Evolutionary conservation across 108 stramenopile genomes (phyloP).

Genomic region (Nitzschia palea): DNA sequence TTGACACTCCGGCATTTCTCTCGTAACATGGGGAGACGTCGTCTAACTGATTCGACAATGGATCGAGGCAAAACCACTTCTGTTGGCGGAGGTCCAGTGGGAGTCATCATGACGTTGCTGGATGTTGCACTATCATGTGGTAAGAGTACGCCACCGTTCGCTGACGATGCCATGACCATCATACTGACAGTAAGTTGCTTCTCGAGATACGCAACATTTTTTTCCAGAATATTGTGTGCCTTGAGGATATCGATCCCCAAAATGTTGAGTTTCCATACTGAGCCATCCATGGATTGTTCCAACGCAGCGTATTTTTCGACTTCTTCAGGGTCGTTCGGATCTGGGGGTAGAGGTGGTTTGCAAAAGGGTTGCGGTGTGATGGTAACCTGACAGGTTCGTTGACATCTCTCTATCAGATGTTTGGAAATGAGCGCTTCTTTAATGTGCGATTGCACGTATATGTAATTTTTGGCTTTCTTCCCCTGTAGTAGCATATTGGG

Average conservation of each 20-base stretch:
- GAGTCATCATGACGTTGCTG: not conserved
- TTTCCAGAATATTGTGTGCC: conserved; percentile 61
- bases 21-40: conserved; percentile 47
- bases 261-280: conserved; percentile 74
- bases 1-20: conserved; percentile 61
- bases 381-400: conserved; percentile 59
- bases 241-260: conserved; percentile 55
- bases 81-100: not conserved
- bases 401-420: conserved; percentile 66
- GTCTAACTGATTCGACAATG: conserved; percentile 67
- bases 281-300: conserved; percentile 60
- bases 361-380: conserved; percentile 48
- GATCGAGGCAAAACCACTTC: conserved; percentile 76
- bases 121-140: not conserved
- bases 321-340: conserved; percentile 34
- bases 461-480: conserved; percentile 53
- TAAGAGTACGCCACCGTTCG: not conserved
- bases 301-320: conserved; percentile 47
- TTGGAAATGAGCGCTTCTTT: conserved; percentile 52
- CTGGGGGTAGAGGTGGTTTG: conserved; percentile 28
- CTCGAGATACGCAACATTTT: conserved; percentile 44
- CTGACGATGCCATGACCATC: not conserved
- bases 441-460: conserved; percentile 67
- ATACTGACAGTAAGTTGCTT: not conserved
- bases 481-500: conserved; percentile 22